phyloP scores from a whole-genome alignment of 1,139 yeast species.

The Protomyces inundatus region DNA sequence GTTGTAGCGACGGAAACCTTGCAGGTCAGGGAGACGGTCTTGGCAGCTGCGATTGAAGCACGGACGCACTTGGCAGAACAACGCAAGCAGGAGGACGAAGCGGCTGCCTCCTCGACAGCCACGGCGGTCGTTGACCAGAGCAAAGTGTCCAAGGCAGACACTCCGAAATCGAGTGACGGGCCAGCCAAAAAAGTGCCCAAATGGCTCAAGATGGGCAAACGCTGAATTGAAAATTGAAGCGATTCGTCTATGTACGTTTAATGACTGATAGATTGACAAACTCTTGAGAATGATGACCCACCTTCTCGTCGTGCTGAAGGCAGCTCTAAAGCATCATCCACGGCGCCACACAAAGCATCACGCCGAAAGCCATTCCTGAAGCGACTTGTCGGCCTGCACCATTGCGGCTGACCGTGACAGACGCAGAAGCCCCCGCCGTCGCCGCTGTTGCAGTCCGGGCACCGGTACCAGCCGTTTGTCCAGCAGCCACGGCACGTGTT shows the following conservation, averaged over 20 bases:
- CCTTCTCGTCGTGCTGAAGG: too few species aligned
- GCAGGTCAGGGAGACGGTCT: neutral
- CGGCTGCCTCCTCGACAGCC: too few species aligned
- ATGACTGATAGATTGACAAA: too few species aligned
- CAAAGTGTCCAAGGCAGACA: too few species aligned
- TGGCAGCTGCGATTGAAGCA: neutral
- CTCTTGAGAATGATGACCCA: too few species aligned
- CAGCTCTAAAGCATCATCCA: too few species aligned
- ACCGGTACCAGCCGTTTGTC: neutral
- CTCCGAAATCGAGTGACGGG: too few species aligned
- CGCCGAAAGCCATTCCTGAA: too few species aligned
- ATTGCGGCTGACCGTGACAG: neutral
- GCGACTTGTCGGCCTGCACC: too few species aligned
- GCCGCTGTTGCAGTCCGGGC: neutral
- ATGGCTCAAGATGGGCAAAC: neutral
- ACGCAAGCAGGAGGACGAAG: neutral
- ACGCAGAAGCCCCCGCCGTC: neutral
- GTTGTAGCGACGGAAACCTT: neutral
- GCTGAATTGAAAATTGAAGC: neutral
- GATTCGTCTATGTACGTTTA: too few species aligned
- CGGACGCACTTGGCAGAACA: neutral
- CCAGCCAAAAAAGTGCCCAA: neutral
- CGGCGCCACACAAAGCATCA: too few species aligned
- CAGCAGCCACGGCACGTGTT: neutral
- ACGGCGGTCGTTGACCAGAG: too few species aligned